Evolutionary conservation across 192 early-diverging fungal genomes (phyloP), one percentile per base, ranked within the genome.

Genomic region (Globomyces pollinis-pini): DNA sequence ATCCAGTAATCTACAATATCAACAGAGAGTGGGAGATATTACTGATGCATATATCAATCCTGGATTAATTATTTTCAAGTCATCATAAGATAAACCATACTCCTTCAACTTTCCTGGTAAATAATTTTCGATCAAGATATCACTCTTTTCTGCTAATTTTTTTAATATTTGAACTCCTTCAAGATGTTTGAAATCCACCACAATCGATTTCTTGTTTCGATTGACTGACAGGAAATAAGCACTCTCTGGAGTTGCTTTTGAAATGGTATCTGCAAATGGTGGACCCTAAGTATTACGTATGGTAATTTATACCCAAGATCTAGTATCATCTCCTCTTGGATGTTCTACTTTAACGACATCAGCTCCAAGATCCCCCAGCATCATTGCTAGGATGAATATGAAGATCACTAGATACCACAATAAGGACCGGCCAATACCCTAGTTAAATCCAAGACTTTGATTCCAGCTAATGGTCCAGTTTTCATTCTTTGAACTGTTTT

Each of bases 141-240:
- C 94, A 1, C 68, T 36, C 34, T 80, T 60, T 24, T 53, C 60
- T 2, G 86, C 89, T 20, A 98, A 71, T 38, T 84, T 76, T 7
- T 70, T 43, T 13, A 95, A 63, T 34, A 98, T 71, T 31, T 73
- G 59, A 16, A 69, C 66, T 1, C 91, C 94, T 13, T 61, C 67
- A 12, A 64, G 55, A 0, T 66, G 60, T 60, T 92, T 93, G 57
- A 98, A 78, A 57, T 98, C 87, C 7, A 98, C 73, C 0, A 91
- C 84, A 12, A 98, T 78, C 1, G 90, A 93, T 59, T 83, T 72
- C 63, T 98, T 98, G 80, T 95, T 95, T 5, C 94, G 80, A 65
- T 98, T 98, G 16, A 89, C 82, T 47, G 86, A 79, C 36, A 98
- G 70, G 67, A 93, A 98, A 64, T 98, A 98, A 5, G 93, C 90